Evolutionary conservation across 1,284 basidiomycete species (phyloP).

Genomic region (Tilletia setariae): DNA sequence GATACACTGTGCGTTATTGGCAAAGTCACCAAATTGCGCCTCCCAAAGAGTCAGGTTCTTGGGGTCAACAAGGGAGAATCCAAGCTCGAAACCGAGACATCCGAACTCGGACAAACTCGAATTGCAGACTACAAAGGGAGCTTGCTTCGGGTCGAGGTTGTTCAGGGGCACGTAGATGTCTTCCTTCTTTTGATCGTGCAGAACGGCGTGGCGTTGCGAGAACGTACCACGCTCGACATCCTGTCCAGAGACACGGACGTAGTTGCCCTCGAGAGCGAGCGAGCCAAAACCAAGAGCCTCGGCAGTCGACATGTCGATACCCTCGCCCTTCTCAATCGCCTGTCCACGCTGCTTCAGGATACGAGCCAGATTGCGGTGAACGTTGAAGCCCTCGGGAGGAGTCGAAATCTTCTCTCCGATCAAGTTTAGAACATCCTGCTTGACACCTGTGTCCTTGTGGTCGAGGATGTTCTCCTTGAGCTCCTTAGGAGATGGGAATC

Average conservation of each 20-base stretch:
- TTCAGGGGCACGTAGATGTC: constrained; percentile 84
- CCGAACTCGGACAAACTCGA: constrained; percentile 96
- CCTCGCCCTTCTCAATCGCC: constrained; percentile 80
- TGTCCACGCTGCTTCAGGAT: constrained; percentile 85
- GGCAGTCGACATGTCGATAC: constrained; percentile 99
- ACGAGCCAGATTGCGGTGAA: constrained; percentile 89
- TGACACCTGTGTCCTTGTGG: constrained; percentile 78
- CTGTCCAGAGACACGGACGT: constrained; percentile 94
- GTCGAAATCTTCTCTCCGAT: constrained; percentile 82
- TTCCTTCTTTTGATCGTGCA: constrained; percentile 94
- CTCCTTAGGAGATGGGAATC: constrained; percentile 95
- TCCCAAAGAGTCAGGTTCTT: constrained; percentile 95
- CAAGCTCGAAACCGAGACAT: constrained; percentile 92
- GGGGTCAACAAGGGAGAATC: constrained; percentile 96
- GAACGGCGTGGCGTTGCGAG: constrained; percentile 96
- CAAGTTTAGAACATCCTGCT: constrained; percentile 73
- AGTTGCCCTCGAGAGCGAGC: constrained; percentile 84
- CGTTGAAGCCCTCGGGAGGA: constrained; percentile 77
- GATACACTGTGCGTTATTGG: constrained; percentile 77
- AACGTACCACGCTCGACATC: constrained; percentile 99
- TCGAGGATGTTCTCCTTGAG: constrained; percentile 88
- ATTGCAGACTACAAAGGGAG: constrained; percentile 91
- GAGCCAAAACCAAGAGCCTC: constrained; percentile 96
- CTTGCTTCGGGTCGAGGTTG: constrained; percentile 81
- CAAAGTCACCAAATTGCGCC: constrained; percentile 74